A percentile compares a stretch with the other conserved stretches of the same genome.
phyloP scores from a whole-genome alignment of 257 asterid genomes.

The Scutellaria barbata region DNA sequence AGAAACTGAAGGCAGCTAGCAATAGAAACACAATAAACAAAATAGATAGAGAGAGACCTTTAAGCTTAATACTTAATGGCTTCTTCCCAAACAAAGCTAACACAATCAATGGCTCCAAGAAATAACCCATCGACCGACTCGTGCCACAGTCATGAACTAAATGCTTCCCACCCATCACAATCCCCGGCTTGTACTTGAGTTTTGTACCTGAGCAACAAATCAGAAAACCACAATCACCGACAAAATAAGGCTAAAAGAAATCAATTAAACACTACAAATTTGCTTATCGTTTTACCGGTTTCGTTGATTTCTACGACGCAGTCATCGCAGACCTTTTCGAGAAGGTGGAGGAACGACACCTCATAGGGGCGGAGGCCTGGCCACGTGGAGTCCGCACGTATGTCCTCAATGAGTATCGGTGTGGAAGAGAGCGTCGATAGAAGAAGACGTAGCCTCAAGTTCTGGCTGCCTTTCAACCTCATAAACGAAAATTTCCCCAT shows the following conservation, averaged over 20 bases:
- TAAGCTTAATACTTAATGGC: constrained; percentile 69
- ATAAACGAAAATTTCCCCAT: constrained; percentile 61
- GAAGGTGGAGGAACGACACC: constrained; percentile 77
- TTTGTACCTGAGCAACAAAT: constrained; percentile 62
- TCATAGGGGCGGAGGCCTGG: constrained; percentile 87
- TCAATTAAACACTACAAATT: background rate
- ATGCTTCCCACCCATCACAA: constrained; percentile 82
- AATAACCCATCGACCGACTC: constrained; percentile 74
- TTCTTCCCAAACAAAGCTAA: constrained; percentile 85
- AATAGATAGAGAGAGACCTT: constrained; percentile 54
- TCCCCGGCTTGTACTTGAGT: constrained; percentile 87
- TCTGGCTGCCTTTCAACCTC: constrained; percentile 77
- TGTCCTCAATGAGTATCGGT: constrained; percentile 76
- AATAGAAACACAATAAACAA: background rate
- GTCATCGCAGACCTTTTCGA: constrained; percentile 72
- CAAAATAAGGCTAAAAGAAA: background rate
- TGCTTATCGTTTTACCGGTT: constrained; percentile 51
- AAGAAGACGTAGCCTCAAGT: constrained; percentile 74
- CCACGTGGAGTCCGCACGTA: constrained; percentile 68
- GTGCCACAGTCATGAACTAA: constrained; percentile 76
- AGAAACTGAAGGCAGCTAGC: background rate
- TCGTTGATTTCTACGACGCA: constrained; percentile 79
- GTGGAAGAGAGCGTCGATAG: constrained; percentile 77
- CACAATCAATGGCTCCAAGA: constrained; percentile 81
- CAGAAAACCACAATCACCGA: background rate